Evolutionary conservation across 2,329 filamentous ascomycete species (phyloP).

Genomic region (Cadophora sp.): DNA sequence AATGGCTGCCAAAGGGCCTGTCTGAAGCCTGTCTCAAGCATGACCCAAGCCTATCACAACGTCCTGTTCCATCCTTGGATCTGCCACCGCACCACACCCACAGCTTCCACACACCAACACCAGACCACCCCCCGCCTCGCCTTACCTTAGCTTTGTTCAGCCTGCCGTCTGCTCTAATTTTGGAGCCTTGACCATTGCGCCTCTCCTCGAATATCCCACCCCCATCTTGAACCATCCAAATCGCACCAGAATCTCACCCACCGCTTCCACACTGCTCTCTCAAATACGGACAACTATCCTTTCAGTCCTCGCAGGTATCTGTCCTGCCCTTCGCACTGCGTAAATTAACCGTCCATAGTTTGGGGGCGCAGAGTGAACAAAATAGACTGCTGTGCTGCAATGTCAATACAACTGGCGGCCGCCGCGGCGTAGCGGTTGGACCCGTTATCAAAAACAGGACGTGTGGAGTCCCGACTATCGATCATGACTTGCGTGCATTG

Average conservation of each 20-base stretch:
- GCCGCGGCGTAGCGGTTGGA: neutral
- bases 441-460: neutral
- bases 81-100: neutral
- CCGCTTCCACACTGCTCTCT: conserved; percentile 10
- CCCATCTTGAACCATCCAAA: neutral
- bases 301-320: neutral
- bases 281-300: conserved; percentile 12
- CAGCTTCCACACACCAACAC: neutral
- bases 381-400: conserved; percentile 7
- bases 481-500: conserved; percentile 12
- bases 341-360: neutral
- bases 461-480: conserved; percentile 14
- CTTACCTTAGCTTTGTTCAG: conserved; percentile 6
- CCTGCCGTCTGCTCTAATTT: conserved; percentile 30
- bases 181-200: conserved; percentile 29
- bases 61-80: neutral
- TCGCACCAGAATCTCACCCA: conserved; percentile 11
- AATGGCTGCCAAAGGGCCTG: neutral
- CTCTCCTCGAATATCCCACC: conserved; percentile 27
- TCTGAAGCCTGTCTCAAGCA: neutral
- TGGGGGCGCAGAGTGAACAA: conserved; percentile 1
- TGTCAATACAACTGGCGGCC: neutral
- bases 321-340: neutral
- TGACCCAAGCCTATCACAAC: neutral
- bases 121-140: neutral